phyloP scores from a whole-genome alignment of 495 filamentous ascomycete genomes.

The Penicillium paxilli region DNA sequence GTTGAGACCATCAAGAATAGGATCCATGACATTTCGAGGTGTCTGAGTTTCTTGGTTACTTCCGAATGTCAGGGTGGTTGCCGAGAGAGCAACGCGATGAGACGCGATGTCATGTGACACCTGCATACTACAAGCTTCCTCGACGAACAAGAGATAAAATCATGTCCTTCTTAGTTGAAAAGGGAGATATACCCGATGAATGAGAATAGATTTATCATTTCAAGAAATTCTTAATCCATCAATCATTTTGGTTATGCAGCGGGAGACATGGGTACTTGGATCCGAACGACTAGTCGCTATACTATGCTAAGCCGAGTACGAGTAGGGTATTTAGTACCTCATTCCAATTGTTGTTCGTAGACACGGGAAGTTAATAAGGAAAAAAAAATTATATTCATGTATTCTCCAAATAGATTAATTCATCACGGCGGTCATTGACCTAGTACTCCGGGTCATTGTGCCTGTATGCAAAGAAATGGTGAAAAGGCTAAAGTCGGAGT shows the following conservation, averaged over 20 bases:
- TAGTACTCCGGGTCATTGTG: background rate
- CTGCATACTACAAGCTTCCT: background rate
- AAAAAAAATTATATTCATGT: background rate
- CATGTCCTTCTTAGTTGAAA: too few relatives aligned
- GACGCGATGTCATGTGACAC: conserved; percentile 35
- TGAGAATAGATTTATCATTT: too few relatives aligned
- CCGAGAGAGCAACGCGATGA: conserved; percentile 16
- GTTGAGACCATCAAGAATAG: conserved; percentile 78
- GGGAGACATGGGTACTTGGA: background rate
- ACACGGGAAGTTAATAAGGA: background rate
- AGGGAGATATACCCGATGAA: too few relatives aligned
- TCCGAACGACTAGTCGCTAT: background rate
- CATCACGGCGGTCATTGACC: background rate
- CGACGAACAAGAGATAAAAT: background rate
- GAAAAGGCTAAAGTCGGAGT: conserved; percentile 1
- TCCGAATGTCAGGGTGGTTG: background rate
- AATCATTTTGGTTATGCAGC: too few relatives aligned
- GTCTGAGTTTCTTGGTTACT: background rate
- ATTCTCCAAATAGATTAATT: background rate
- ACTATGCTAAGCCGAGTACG: background rate
- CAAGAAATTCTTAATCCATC: too few relatives aligned
- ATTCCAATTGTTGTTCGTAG: too few relatives aligned
- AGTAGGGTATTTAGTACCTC: too few relatives aligned
- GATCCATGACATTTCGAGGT: conserved; percentile 33
- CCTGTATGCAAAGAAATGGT: background rate